phyloP scores from a whole-genome alignment of 1,139 yeast genomes.

The Meyerozyma carpophila region DNA sequence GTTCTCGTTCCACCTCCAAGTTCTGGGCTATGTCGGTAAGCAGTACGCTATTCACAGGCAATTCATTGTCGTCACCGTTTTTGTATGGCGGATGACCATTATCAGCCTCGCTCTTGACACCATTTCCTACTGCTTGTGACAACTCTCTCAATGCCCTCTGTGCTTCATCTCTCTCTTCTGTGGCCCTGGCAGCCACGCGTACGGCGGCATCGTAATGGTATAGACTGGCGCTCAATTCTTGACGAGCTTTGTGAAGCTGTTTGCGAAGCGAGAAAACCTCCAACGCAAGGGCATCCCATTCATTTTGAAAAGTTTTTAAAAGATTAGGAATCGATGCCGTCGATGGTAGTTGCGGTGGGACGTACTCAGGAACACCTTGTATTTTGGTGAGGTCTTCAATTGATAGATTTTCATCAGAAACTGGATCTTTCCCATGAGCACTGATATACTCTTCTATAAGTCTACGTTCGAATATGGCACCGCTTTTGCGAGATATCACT shows the following conservation, averaged over 20 bases:
- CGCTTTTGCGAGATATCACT: slow-evolving; percentile 72
- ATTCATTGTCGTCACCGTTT: background rate
- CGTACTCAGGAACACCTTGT: slow-evolving; percentile 15
- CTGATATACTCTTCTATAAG: slow-evolving; percentile 59
- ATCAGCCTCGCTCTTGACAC: too few species aligned
- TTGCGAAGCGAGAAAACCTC: slow-evolving; percentile 76
- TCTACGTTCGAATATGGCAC: slow-evolving; percentile 62
- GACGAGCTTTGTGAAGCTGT: slow-evolving; percentile 59
- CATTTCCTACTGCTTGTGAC: slow-evolving; percentile 24
- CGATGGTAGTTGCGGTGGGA: slow-evolving; percentile 46
- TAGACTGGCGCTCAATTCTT: slow-evolving; percentile 70
- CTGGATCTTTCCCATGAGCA: slow-evolving; percentile 72
- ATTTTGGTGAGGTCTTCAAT: slow-evolving; percentile 56
- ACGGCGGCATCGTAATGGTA: slow-evolving; percentile 90
- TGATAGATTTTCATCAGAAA: slow-evolving; percentile 56
- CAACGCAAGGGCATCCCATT: slow-evolving; percentile 84
- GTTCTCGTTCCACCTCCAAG: slow-evolving; percentile 30
- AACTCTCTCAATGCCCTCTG: slow-evolving; percentile 50
- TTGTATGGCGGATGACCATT: background rate
- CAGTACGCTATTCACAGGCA: background rate
- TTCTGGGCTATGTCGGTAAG: slow-evolving; percentile 7
- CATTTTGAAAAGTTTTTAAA: slow-evolving; percentile 71
- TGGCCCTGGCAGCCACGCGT: slow-evolving; percentile 71
- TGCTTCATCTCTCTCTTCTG: slow-evolving; percentile 73
- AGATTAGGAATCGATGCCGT: slow-evolving; percentile 74